Percentiles rank a stretch among this genome's conserved stretches.
These are phyloP conservation scores for Podospora conica DNA, from an alignment of 495 filamentous ascomycete genomes.

Conservation along the genomic window DNA sequence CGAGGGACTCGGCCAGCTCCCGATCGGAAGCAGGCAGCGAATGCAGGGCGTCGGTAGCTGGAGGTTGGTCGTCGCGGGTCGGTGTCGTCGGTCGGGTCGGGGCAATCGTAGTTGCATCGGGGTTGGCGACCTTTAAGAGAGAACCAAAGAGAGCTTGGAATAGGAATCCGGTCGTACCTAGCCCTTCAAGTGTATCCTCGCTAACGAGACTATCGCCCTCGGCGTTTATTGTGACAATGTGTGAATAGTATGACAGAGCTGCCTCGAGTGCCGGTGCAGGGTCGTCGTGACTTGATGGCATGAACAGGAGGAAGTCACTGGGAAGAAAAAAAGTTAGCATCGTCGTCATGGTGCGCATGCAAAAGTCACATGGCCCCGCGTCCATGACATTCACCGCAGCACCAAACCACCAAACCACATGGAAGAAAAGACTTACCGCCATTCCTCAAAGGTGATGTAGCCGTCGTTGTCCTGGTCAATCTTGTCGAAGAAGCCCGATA, in stretches of 20 bases:
- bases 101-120: slow-evolving; percentile 11
- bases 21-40: slow-evolving; percentile 1
- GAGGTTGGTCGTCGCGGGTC: slow-evolving; percentile 5
- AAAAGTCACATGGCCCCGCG: not conserved
- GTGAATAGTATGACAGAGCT: slow-evolving; percentile 86
- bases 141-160: slow-evolving; percentile 59
- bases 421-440: slow-evolving; percentile 63
- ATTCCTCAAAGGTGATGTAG: slow-evolving; percentile 84
- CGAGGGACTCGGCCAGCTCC: slow-evolving; percentile 4
- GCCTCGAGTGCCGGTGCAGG: slow-evolving; percentile 71
- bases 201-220: slow-evolving; percentile 92
- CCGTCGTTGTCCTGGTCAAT: slow-evolving; percentile 89
- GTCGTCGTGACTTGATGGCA: slow-evolving; percentile 55
- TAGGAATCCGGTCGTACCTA: slow-evolving; percentile 90
- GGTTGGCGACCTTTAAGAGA: slow-evolving; percentile 52
- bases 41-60: not conserved
- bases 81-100: slow-evolving; percentile 7
- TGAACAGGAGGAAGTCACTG: slow-evolving; percentile 93
- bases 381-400: not conserved
- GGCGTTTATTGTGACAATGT: slow-evolving; percentile 80
- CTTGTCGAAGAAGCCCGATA: slow-evolving; percentile 80
- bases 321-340: slow-evolving; percentile 9
- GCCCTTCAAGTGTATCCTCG: slow-evolving; percentile 79
- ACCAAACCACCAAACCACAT: slow-evolving; percentile 1
- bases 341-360: not conserved